A percentile compares a stretch with the other conserved stretches of the same genome.
Evolutionary conservation across 352 stramenopile species (phyloP).

Genomic region (Phytopythium sindhum): DNA sequence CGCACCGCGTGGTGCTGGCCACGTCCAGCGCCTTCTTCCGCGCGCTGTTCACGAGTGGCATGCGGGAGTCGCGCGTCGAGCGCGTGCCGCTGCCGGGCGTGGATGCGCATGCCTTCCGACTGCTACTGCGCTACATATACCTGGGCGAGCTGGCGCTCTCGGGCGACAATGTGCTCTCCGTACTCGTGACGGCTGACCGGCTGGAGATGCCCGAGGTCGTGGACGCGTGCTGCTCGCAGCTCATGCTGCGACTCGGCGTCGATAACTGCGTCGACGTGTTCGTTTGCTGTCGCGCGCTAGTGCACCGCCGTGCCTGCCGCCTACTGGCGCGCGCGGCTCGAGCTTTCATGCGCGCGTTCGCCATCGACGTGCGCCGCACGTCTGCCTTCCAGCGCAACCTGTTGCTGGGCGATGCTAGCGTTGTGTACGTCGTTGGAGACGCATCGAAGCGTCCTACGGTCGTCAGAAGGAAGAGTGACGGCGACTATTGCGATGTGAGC

Average conservation of each 20-base stretch:
- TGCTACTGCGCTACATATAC: conserved; percentile 72
- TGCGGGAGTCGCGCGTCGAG: conserved; percentile 47
- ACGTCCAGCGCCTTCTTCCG: conserved; percentile 67
- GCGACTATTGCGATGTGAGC: conserved; percentile 1
- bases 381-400: conserved; percentile 55
- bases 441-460: background rate
- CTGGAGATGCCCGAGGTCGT: conserved; percentile 69
- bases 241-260: conserved; percentile 66
- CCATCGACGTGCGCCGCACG: conserved; percentile 47
- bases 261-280: conserved; percentile 76
- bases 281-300: conserved; percentile 54
- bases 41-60: conserved; percentile 72
- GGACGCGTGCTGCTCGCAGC: conserved; percentile 66
- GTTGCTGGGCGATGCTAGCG: conserved; percentile 21
- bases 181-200: conserved; percentile 64
- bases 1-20: conserved; percentile 63
- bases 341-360: conserved; percentile 65
- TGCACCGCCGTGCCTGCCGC: conserved; percentile 41
- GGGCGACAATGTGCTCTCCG: conserved; percentile 56
- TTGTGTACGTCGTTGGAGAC: background rate
- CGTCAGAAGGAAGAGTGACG: conserved; percentile 3
- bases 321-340: conserved; percentile 50
- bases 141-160: conserved; percentile 47
- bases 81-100: conserved; percentile 54
- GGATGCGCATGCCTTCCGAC: conserved; percentile 36